Evolutionary conservation across 768 basidiomycete species (phyloP), one percentile per base, ranked within the genome.

Genomic region (Pisolithus orientalis): DNA sequence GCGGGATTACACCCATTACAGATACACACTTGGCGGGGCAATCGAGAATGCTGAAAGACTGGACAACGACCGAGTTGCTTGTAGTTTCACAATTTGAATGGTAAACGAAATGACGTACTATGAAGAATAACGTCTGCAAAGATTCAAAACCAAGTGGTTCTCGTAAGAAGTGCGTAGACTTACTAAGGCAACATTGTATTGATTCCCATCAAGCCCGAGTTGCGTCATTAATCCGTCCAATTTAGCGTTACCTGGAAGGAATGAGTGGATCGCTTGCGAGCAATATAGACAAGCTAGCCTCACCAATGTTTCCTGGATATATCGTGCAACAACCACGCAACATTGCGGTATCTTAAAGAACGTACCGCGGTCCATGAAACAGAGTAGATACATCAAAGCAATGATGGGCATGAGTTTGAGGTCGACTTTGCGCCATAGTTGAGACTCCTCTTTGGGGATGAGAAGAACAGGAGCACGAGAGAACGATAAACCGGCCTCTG

Each of bases 101-200:
- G 13, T n/a, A 43, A 51, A 45, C 10, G 17, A 8, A n/a, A 25
- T 21, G 4, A 64, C 79, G 54, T 57, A 84, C 82, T 47, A 85
- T 76, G 58, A 83, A 84, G 58, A 75, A 85, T 78, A 84, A 79
- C 0, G 81, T 84, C 82, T 85, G 51, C 10, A 29, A 43, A 43
- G 8, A 21, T 29, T 44, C 55, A 29, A 17, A 16, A 47, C 17
- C 17, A 8, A 47, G 21, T 24, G 31, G 14, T 34, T 14, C 32
- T 6, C 16, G 8, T 6, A 14, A 44, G 28, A 44, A 7, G 9
- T 25, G 17, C 69, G 16, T 50, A 80, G 8, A 62, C 70, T 25
- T 48, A 84, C 83, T 62, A 85, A 61, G 1, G 80, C 82, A 38
- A 83, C 78, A 53, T 84, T 85, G 57, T 82, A 87, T 57, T 79